These are phyloP conservation scores for Bremia lactucae DNA, from an alignment of 352 stramenopile genomes.

Conservation along the genomic window DNA sequence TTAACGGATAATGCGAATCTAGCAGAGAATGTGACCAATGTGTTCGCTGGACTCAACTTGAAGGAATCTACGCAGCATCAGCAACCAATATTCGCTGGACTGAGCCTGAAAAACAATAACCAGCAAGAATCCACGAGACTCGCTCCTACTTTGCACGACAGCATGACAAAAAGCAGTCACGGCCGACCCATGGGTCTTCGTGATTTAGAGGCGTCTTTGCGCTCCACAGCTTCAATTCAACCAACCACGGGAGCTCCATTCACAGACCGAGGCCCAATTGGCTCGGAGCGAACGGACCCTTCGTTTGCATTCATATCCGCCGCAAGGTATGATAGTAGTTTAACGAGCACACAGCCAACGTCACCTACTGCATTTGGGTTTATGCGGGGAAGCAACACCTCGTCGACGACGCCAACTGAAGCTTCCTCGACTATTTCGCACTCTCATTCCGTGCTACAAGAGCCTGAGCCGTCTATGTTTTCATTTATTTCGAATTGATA, in stretches of 20 bases:
- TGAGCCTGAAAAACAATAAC: constrained; percentile 28
- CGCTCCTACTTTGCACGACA: constrained; percentile 19
- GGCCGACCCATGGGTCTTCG: constrained; percentile 36
- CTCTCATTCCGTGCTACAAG: constrained; percentile 13
- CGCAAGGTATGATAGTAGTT: constrained; percentile 19
- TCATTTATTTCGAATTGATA: constrained; percentile 48
- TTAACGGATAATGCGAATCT: constrained; percentile 10
- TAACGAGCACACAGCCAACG: constrained; percentile 21
- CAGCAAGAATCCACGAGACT: constrained; percentile 5
- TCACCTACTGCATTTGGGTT: constrained; percentile 60
- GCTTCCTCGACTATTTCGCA: constrained; percentile 17
- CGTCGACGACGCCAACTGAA: constrained; percentile 22
- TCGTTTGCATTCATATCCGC: constrained; percentile 46
- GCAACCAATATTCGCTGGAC: constrained; percentile 35
- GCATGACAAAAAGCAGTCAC: constrained; percentile 29
- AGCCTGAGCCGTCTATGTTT: constrained; percentile 37
- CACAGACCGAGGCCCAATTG: not conserved
- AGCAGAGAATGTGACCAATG: constrained; percentile 17
- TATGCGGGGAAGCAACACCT: constrained; percentile 22
- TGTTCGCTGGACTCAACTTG: constrained; percentile 50
- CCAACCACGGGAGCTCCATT: constrained; percentile 1
- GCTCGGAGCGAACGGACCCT: constrained; percentile 22
- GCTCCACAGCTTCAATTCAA: constrained; percentile 17
- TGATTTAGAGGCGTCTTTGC: constrained; percentile 28
- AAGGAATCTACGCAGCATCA: constrained; percentile 15